phyloP scores from a whole-genome alignment of 2,329 filamentous ascomycete genomes.

The Huntiella bhutanensis region DNA sequence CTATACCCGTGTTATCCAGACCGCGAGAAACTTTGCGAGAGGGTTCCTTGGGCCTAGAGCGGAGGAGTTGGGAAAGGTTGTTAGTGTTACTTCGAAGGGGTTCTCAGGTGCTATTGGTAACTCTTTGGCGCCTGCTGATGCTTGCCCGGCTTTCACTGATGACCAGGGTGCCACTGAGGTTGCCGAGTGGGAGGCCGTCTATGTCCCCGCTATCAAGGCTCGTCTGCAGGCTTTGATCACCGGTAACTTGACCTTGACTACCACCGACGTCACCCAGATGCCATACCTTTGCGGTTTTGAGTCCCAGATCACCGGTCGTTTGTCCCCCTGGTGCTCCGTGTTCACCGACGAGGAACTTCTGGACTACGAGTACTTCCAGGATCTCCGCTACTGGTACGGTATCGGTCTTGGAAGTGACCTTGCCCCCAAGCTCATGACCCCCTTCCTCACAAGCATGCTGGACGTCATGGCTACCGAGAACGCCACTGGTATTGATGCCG shows the following conservation, averaged over 20 bases:
- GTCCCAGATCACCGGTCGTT: constrained; percentile 41
- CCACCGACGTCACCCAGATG: constrained; percentile 35
- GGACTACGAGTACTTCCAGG: constrained; percentile 48
- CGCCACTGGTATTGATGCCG: constrained; percentile 25
- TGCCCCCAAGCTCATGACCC: constrained; percentile 39
- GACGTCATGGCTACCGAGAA: constrained; percentile 33
- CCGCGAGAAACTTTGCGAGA: constrained; percentile 39
- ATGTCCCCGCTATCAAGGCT: constrained; percentile 31
- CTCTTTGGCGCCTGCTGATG: constrained; percentile 42
- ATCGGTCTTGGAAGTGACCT: constrained; percentile 36
- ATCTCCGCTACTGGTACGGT: constrained; percentile 50
- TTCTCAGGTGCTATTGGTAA: constrained; percentile 35
- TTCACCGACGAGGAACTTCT: constrained; percentile 43
- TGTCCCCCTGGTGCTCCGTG: constrained; percentile 43
- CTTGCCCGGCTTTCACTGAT: constrained; percentile 40
- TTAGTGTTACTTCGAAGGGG: constrained; percentile 38
- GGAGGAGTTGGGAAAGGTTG: constrained; percentile 32
- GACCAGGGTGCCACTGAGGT: constrained; percentile 28
- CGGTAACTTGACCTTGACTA: constrained; percentile 34
- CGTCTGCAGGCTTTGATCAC: constrained; percentile 34
- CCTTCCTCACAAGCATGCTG: constrained; percentile 36
- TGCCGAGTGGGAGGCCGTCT: constrained; percentile 29
- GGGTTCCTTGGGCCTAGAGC: constrained; percentile 41
- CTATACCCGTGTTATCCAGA: constrained; percentile 44
- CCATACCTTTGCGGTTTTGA: constrained; percentile 57